phyloP scores from a whole-genome alignment of 2,329 filamentous ascomycete species.

The Cercospora canescens region DNA sequence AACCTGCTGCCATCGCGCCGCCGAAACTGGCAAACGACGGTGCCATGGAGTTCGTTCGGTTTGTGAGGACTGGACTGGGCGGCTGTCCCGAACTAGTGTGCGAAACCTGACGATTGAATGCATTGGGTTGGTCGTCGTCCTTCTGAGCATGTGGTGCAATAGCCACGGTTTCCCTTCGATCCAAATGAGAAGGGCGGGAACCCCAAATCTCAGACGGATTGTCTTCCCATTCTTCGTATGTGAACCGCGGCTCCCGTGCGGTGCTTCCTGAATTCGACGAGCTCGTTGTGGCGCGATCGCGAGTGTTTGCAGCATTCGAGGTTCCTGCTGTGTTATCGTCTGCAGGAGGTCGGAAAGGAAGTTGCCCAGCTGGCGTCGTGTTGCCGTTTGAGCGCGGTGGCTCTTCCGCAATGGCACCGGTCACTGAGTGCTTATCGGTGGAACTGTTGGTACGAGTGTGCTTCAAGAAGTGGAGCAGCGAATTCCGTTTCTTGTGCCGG shows the following conservation, averaged over 20 bases:
- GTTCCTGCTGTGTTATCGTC: background rate
- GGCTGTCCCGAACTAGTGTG: slow-evolving; percentile 14
- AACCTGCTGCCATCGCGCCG: slow-evolving; percentile 7
- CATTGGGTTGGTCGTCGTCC: background rate
- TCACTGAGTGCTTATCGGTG: slow-evolving; percentile 17
- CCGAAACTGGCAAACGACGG: slow-evolving; percentile 9
- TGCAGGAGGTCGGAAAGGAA: slow-evolving; percentile 14
- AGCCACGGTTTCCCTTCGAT: slow-evolving; percentile 24
- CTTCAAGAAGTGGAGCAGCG: slow-evolving; percentile 31
- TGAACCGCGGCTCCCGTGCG: slow-evolving; percentile 16
- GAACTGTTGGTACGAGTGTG: slow-evolving; percentile 26
- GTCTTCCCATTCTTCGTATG: slow-evolving; percentile 31
- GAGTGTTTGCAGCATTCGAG: background rate
- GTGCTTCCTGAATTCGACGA: slow-evolving; percentile 3
- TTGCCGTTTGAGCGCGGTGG: slow-evolving; percentile 7
- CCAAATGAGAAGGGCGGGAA: slow-evolving; percentile 9
- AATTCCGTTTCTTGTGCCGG: slow-evolving; percentile 28
- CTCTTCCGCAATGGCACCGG: slow-evolving; percentile 14
- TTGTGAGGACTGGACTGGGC: slow-evolving; percentile 19
- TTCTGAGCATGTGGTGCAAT: slow-evolving; percentile 16
- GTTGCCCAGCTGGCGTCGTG: slow-evolving; percentile 8
- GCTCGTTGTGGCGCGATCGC: background rate
- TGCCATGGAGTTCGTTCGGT: slow-evolving; percentile 21
- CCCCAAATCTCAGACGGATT: slow-evolving; percentile 33
- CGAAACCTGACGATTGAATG: background rate